Percentiles rank a stretch among this genome's conserved stretches.
Evolutionary conservation across 805 yeast genomes (phyloP).

Genomic region (Ascoidea rubescens): DNA sequence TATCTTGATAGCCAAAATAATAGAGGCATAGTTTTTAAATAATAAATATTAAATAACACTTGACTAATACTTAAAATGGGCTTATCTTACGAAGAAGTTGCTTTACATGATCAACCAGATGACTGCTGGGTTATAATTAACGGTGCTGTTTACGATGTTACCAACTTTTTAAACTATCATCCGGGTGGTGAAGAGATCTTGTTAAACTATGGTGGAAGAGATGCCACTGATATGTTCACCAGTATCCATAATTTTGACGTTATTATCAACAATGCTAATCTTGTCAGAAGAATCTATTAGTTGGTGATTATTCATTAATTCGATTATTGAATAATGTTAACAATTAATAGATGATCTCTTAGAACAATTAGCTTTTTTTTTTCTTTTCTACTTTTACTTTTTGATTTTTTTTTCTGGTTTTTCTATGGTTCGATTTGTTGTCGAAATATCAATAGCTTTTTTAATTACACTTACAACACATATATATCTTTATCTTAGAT

Average conservation of each 20-base stretch:
- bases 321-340: no score
- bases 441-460: no score
- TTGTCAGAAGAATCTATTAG: neutral
- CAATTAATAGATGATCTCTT: no score
- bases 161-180: slow-evolving; percentile 25
- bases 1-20: no score
- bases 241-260: slow-evolving; percentile 7
- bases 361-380: neutral
- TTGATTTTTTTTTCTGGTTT: no score
- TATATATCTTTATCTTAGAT: no score
- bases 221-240: slow-evolving; percentile 24
- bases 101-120: slow-evolving; percentile 36
- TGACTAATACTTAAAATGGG: no score
- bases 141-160: slow-evolving; percentile 22
- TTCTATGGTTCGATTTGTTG: no score
- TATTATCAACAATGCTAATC: neutral
- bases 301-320: neutral
- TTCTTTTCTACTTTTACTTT: neutral
- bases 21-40: no score
- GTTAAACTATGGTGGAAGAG: slow-evolving; percentile 33
- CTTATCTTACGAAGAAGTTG: slow-evolving; percentile 19
- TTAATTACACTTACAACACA: no score
- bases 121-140: slow-evolving; percentile 35
- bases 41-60: no score
- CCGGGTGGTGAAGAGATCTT: slow-evolving; percentile 41